Percentiles rank a stretch among this genome's conserved stretches.
phyloP scores from a whole-genome alignment of 1,284 basidiomycete species.

The Malassezia restricta region DNA sequence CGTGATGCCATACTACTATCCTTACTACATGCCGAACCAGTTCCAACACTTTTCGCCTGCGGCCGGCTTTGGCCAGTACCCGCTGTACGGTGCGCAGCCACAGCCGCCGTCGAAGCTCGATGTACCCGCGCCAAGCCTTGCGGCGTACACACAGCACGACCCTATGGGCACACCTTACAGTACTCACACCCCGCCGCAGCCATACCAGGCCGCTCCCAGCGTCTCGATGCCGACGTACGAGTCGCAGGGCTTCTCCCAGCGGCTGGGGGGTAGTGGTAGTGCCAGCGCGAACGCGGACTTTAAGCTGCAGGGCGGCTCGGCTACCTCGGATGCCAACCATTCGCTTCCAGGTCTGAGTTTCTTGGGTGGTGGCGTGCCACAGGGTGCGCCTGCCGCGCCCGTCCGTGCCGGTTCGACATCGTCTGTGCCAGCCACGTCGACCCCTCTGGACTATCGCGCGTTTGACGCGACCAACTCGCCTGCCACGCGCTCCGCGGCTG shows the following conservation, averaged over 20 bases:
- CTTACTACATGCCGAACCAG: slow-evolving; percentile 46
- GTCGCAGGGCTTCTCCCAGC: slow-evolving; percentile 33
- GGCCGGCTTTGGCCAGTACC: slow-evolving; percentile 44
- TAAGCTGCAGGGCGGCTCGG: slow-evolving; percentile 23
- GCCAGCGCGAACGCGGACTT: slow-evolving; percentile 24
- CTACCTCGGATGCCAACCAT: slow-evolving; percentile 10
- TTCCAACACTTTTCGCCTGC: slow-evolving; percentile 46
- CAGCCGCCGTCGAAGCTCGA: slow-evolving; percentile 18
- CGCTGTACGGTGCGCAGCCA: slow-evolving; percentile 38
- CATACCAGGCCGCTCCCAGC: slow-evolving; percentile 27
- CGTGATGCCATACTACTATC: slow-evolving; percentile 46
- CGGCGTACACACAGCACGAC: slow-evolving; percentile 1
- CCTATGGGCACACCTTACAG: slow-evolving; percentile 23
- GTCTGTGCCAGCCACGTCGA: slow-evolving; percentile 2
- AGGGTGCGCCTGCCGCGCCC: slow-evolving; percentile 9
- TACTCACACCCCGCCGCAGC: slow-evolving; percentile 22
- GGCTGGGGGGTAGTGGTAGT: slow-evolving; percentile 11
- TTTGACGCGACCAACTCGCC: slow-evolving; percentile 14
- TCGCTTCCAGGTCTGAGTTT: slow-evolving; percentile 32
- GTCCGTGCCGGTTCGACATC: slow-evolving; percentile 18
- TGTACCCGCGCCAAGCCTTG: slow-evolving; percentile 1
- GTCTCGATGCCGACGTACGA: slow-evolving; percentile 26
- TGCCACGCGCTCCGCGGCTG: neutral
- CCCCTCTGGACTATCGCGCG: slow-evolving; percentile 15
- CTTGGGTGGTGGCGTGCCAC: slow-evolving; percentile 20